Evolutionary conservation across 1,284 basidiomycete species (phyloP), one percentile per base, ranked within the genome.

Genomic region (Cryptococcus sp.): DNA sequence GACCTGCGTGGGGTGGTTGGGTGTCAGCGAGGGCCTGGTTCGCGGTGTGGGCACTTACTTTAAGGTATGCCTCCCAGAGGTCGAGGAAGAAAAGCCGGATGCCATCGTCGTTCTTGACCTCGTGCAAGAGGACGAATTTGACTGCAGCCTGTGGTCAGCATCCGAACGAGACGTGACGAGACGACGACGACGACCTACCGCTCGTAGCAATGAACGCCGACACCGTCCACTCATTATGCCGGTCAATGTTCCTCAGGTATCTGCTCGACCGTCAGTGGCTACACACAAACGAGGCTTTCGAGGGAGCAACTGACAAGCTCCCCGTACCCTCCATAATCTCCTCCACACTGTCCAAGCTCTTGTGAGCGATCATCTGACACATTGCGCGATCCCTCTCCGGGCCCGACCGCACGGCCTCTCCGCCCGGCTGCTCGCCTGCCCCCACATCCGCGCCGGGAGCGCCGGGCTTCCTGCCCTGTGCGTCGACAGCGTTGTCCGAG

Each of bases 201-300:
- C 88, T 89, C 3, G 91, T 87, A 0, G 93, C 95, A 16, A 96
- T 81, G 77, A 95, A 97, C 33, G 89, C 91, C 9, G 93, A 96
- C 20, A 96, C 86, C 1, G 85, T 92, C 93, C 94, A 97, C 72
- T 97, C 94, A 71, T 97, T 96, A 79, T 96, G 94, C 78, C 87
- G 89, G 81, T 97, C 93, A 55, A 96, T 85, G 20, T 85, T 85
- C 72, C 92, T 93, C 57, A 96, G 81, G 75, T 95, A 95, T 86
- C 93, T 96, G 13, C 23, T 15, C n/a, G 12, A 4, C n/a, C 28
- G 45, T 64, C 56, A 56, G 52, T 18, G 4, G 28, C 11, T 7
- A 18, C 18, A 16, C 20, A 42, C 36, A 43, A 46, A 42, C 24
- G 18, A 18, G 5, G 11, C 33, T 33, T 33, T 4, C 5, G 28